phyloP scores from a whole-genome alignment of 2,329 filamentous ascomycete species.

The Orbilia ellipsospora region DNA sequence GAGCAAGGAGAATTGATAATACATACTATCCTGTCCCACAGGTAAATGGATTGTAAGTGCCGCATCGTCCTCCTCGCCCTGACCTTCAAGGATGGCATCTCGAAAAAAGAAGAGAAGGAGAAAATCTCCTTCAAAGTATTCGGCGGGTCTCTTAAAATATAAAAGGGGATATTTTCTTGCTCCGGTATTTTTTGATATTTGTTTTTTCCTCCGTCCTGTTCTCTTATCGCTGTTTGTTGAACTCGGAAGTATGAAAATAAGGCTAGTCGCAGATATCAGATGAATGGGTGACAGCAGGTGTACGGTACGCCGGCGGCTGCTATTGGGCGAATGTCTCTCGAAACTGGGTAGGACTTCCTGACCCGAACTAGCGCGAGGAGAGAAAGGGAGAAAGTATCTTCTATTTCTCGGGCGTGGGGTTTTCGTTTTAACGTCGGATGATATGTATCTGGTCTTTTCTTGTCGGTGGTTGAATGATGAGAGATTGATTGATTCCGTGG shows the following conservation, averaged over 20 bases:
- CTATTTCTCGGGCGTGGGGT: slow-evolving; percentile 12
- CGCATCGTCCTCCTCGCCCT: slow-evolving; percentile 52
- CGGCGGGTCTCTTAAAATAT: slow-evolving; percentile 13
- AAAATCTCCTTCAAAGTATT: slow-evolving; percentile 27
- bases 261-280: slow-evolving; percentile 39
- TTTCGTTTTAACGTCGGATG: slow-evolving; percentile 35
- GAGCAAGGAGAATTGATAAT: background rate
- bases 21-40: slow-evolving; percentile 56
- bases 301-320: slow-evolving; percentile 2
- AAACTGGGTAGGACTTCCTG: slow-evolving; percentile 45
- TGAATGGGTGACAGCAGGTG: slow-evolving; percentile 13
- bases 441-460: slow-evolving; percentile 16
- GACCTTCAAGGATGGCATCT: slow-evolving; percentile 43
- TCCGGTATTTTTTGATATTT: background rate
- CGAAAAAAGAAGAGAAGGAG: slow-evolving; percentile 27
- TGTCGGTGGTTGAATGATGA: background rate
- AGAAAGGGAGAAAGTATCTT: slow-evolving; percentile 9
- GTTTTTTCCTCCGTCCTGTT: slow-evolving; percentile 6
- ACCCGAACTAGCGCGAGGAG: slow-evolving; percentile 34
- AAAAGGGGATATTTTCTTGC: background rate
- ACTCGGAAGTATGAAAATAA: slow-evolving; percentile 24
- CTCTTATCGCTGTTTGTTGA: slow-evolving; percentile 1
- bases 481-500: background rate
- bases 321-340: slow-evolving; percentile 23
- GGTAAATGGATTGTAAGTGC: slow-evolving; percentile 54